These are phyloP conservation scores for Helichrysum umbraculigerum DNA, from an alignment of 129 eudicot genomes.

Conservation along the genomic window DNA sequence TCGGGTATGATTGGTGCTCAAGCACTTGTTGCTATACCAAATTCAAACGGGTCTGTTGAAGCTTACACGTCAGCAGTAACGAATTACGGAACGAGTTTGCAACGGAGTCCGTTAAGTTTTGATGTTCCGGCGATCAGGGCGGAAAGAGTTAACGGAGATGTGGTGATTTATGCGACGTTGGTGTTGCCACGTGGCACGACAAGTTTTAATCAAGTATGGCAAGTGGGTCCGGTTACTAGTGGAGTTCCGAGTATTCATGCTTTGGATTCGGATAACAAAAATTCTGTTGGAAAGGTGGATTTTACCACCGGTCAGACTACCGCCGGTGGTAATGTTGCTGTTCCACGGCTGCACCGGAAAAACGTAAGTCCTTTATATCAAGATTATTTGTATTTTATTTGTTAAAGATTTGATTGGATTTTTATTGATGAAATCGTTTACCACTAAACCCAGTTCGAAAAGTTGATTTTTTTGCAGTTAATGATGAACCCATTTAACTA, in stretches of 20 bases:
- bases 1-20: constrained; percentile 58
- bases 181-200: constrained; percentile 52
- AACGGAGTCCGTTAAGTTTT: constrained; percentile 47
- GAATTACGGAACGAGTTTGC: background rate
- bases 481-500: too few species aligned
- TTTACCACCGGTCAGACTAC: constrained; percentile 49
- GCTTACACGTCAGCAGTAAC: constrained; percentile 48
- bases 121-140: constrained; percentile 23
- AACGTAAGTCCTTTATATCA: constrained; percentile 54
- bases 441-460: background rate
- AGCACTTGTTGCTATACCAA: constrained; percentile 50
- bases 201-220: constrained; percentile 81
- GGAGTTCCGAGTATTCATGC: constrained; percentile 42
- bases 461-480: too few species aligned
- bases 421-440: too few species aligned
- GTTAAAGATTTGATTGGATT: background rate
- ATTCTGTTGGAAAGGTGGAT: constrained; percentile 50
- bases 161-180: constrained; percentile 63
- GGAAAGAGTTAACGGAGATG: constrained; percentile 35
- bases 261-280: constrained; percentile 20
- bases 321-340: constrained; percentile 39
- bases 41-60: constrained; percentile 39
- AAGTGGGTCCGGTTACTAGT: constrained; percentile 50
- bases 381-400: background rate
- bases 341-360: constrained; percentile 46